A percentile compares a stretch with the other conserved stretches of the same genome.
Evolutionary conservation across 176 grass and related monocot genomes (phyloP).

Genomic region (Cenchrus fungigraminus): DNA sequence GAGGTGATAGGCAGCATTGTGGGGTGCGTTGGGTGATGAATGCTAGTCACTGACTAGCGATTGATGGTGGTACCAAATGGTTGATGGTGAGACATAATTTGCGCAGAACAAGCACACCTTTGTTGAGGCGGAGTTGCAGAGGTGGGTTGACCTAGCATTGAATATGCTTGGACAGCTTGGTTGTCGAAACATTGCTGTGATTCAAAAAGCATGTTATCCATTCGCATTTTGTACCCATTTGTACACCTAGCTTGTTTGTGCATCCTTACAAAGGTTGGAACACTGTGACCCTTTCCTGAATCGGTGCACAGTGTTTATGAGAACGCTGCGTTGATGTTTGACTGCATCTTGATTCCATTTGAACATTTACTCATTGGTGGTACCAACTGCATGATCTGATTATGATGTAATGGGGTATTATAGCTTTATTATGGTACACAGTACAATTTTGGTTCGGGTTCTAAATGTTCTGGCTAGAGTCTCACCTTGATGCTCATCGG

Average conservation of each 20-base stretch:
- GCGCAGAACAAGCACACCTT: neutral
- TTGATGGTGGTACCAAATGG: neutral
- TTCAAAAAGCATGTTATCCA: neutral
- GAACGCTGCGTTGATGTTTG: neutral
- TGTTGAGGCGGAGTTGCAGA: neutral
- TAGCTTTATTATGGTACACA: neutral
- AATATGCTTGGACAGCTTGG: too few species aligned
- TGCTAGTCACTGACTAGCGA: neutral
- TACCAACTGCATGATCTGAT: neutral
- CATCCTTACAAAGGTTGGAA: neutral
- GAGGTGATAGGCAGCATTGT: neutral
- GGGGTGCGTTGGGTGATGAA: neutral
- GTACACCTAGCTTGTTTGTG: neutral
- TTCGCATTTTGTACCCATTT: neutral
- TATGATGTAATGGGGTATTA: conserved; percentile 1
- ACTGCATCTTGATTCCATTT: neutral
- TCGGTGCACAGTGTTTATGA: neutral
- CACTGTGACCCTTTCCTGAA: neutral
- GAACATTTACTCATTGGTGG: neutral
- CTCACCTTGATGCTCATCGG: neutral
- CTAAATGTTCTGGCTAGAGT: neutral
- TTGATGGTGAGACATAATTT: neutral
- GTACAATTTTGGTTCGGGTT: neutral
- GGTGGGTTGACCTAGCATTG: neutral
- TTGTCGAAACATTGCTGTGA: neutral